These are phyloP conservation scores for Termitomyces bulborhizus DNA, from an alignment of 768 basidiomycete species.

Conservation along the genomic window DNA sequence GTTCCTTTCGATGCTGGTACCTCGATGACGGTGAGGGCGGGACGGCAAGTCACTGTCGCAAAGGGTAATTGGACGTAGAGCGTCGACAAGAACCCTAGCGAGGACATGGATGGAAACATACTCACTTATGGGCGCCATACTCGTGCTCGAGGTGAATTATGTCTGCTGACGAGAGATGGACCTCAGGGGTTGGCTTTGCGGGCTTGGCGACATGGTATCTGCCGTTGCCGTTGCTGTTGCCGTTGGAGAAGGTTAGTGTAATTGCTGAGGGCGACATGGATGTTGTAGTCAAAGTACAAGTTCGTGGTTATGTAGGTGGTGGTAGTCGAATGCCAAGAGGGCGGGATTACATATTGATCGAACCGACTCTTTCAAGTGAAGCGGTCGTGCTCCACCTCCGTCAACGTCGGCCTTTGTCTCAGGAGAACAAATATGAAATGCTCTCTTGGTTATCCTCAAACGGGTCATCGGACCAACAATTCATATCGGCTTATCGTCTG, in stretches of 20 bases:
- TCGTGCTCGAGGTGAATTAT: constrained; percentile 79
- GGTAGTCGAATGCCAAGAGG: constrained; percentile 10
- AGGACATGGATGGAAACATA: constrained; percentile 13
- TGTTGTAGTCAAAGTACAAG: neutral
- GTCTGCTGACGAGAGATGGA: constrained; percentile 50
- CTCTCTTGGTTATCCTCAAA: neutral
- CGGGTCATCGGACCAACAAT: neutral
- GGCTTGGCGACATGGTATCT: constrained; percentile 15
- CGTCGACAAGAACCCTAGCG: constrained; percentile 22
- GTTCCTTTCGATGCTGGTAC: constrained; percentile 1
- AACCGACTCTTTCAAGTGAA: constrained; percentile 1
- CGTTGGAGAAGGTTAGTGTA: constrained; percentile 13
- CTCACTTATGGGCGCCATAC: constrained; percentile 87
- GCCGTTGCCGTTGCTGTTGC: constrained; percentile 16
- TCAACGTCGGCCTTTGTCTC: neutral
- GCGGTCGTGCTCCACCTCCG: neutral
- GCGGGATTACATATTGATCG: constrained; percentile 7
- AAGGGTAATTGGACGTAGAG: constrained; percentile 19
- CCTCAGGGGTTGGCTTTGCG: constrained; percentile 5
- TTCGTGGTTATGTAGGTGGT: neutral
- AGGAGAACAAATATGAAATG: neutral
- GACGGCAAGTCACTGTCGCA: constrained; percentile 18
- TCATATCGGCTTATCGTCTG: neutral
- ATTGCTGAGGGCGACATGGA: constrained; percentile 20
- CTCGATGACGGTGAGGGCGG: constrained; percentile 13